Evolutionary conservation across 2,329 filamentous ascomycete genomes (phyloP).

Genomic region (Monosporascus sp.): DNA sequence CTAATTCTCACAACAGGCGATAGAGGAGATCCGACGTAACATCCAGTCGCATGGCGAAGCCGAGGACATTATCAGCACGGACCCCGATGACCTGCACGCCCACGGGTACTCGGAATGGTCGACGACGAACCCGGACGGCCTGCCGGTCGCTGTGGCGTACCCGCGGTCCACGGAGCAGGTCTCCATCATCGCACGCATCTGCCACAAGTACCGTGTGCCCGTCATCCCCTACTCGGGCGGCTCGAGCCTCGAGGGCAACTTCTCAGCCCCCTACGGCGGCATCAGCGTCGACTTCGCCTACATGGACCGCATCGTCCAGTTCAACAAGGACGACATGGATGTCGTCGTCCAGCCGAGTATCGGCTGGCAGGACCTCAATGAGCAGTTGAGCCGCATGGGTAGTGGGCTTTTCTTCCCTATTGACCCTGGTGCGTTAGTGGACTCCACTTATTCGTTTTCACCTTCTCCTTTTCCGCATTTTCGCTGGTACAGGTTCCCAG

Average conservation of each 20-base stretch:
- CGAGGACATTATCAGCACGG: conserved; percentile 56
- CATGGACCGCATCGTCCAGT: conserved; percentile 76
- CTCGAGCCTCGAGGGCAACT: conserved; percentile 83
- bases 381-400: conserved; percentile 59
- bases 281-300: conserved; percentile 83
- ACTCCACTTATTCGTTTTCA: neutral
- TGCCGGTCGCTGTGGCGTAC: conserved; percentile 61
- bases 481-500: neutral
- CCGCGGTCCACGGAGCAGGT: conserved; percentile 57
- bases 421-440: conserved; percentile 60
- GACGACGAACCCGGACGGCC: conserved; percentile 51
- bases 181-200: conserved; percentile 58
- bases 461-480: neutral
- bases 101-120: conserved; percentile 68
- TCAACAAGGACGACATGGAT: conserved; percentile 88
- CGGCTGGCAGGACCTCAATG: conserved; percentile 87
- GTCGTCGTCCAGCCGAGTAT: conserved; percentile 87
- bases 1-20: conserved; percentile 35
- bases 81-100: conserved; percentile 54
- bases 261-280: conserved; percentile 79
- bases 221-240: conserved; percentile 86
- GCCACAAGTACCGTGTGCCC: conserved; percentile 73
- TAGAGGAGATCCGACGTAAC: conserved; percentile 47
- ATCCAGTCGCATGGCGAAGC: conserved; percentile 27
- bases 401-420: conserved; percentile 86